These are phyloP conservation scores for Populus hybrid DNA, from an alignment of 441 rosid genomes.

Conservation along the genomic window DNA sequence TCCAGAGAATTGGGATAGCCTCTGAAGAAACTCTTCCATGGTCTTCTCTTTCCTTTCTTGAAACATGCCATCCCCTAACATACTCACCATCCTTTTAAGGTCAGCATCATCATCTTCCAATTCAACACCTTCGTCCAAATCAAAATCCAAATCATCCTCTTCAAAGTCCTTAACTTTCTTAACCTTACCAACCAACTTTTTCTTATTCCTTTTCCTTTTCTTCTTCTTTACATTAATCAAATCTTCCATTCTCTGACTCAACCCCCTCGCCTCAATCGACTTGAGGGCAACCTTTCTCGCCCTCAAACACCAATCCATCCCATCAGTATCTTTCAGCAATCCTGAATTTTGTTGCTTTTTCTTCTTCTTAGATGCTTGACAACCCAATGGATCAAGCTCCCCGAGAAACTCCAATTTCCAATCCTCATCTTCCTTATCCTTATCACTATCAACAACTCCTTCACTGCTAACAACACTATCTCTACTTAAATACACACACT, in stretches of 20 bases:
- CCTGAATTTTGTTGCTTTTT: conserved; percentile 43
- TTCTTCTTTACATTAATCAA: conserved; percentile 50
- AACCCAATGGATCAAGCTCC: conserved; percentile 62
- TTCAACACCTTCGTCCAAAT: conserved; percentile 38
- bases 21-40: conserved; percentile 64
- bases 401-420: conserved; percentile 82
- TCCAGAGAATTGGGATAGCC: conserved; percentile 71
- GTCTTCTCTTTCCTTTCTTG: conserved; percentile 59
- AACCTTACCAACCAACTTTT: conserved; percentile 23
- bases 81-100: conserved; percentile 49
- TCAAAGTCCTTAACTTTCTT: conserved; percentile 28
- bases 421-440: conserved; percentile 32
- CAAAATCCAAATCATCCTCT: conserved; percentile 34
- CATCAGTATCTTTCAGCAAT: conserved; percentile 51
- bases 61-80: conserved; percentile 66
- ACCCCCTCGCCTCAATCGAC: conserved; percentile 72
- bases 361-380: conserved; percentile 57
- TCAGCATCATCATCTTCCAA: conserved; percentile 32
- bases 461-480: conserved; percentile 17
- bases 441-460: conserved; percentile 21
- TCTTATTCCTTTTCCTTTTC: conserved; percentile 50
- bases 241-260: conserved; percentile 47
- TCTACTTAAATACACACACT: conserved; percentile 24
- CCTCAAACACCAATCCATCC: conserved; percentile 94
- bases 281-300: conserved; percentile 74